Conservation (phyloP, 257 asterid species). For the Forsythia viridissima region DNA sequence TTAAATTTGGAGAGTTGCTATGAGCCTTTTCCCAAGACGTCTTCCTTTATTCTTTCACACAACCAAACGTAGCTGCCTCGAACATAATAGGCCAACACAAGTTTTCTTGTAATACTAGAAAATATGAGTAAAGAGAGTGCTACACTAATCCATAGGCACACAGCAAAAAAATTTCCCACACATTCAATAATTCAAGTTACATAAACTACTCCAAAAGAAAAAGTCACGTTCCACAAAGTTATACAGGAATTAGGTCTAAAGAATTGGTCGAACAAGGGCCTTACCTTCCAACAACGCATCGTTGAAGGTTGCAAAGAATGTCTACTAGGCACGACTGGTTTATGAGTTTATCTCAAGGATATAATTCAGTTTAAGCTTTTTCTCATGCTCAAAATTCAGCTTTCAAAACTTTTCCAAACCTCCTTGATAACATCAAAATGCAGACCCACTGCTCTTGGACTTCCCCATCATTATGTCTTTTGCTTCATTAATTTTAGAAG, state of each 20-base stretch:
- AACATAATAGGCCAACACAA: too few species aligned
- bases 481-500: slow-evolving; percentile 88
- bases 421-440: slow-evolving; percentile 43
- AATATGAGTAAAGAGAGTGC: neutral
- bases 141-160: neutral
- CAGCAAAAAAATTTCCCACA: neutral
- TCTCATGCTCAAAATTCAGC: slow-evolving; percentile 6
- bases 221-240: slow-evolving; percentile 16
- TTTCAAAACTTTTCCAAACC: slow-evolving; percentile 25
- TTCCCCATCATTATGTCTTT: slow-evolving; percentile 78
- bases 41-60: too few species aligned
- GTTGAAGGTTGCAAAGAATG: neutral
- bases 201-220: slow-evolving; percentile 2
- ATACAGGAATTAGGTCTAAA: neutral
- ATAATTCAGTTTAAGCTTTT: neutral
- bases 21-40: too few species aligned
- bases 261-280: neutral
- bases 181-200: neutral
- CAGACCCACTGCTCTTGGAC: slow-evolving; percentile 59
- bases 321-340: neutral
- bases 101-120: too few species aligned
- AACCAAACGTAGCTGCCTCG: too few species aligned
- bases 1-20: too few species aligned
- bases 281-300: slow-evolving; percentile 17
- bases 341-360: neutral